These are phyloP conservation scores for Kluyveromyces starmeri DNA, from an alignment of 805 yeast species.

Conservation along the genomic window DNA sequence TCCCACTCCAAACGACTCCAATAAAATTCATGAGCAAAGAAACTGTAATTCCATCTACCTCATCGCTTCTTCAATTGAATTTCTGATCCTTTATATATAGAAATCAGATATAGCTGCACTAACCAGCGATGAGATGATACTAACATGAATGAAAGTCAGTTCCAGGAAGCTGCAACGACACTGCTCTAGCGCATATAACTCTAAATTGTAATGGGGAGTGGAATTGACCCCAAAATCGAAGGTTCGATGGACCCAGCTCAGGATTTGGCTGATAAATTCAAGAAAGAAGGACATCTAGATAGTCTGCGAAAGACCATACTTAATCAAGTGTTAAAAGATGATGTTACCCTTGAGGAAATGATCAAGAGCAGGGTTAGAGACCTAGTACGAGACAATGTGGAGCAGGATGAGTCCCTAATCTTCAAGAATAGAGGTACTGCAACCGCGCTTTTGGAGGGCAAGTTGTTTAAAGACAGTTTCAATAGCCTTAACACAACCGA, in stretches of 20 bases:
- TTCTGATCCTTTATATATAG: too few relatives aligned
- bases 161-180: not conserved
- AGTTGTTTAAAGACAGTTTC: conserved; percentile 23
- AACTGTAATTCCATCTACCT: too few relatives aligned
- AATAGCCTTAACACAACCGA: conserved; percentile 13
- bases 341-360: conserved; percentile 11
- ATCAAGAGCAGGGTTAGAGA: conserved; percentile 16
- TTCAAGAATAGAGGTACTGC: conserved; percentile 29
- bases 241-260: conserved; percentile 18
- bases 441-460: conserved; percentile 27
- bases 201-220: not conserved
- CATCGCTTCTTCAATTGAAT: too few relatives aligned
- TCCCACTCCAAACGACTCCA: too few relatives aligned
- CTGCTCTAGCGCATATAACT: too few relatives aligned
- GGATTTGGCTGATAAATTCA: conserved; percentile 23
- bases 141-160: not conserved
- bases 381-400: conserved; percentile 22
- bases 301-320: conserved; percentile 22
- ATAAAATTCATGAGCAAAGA: too few relatives aligned
- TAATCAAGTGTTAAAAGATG: conserved; percentile 7
- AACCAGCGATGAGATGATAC: not conserved
- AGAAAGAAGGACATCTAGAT: conserved; percentile 28
- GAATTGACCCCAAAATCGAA: not conserved
- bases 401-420: conserved; percentile 23
- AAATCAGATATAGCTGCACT: too few relatives aligned